Conservation (phyloP, 352 stramenopile species). For the Phytophthora ohioensis region DNA sequence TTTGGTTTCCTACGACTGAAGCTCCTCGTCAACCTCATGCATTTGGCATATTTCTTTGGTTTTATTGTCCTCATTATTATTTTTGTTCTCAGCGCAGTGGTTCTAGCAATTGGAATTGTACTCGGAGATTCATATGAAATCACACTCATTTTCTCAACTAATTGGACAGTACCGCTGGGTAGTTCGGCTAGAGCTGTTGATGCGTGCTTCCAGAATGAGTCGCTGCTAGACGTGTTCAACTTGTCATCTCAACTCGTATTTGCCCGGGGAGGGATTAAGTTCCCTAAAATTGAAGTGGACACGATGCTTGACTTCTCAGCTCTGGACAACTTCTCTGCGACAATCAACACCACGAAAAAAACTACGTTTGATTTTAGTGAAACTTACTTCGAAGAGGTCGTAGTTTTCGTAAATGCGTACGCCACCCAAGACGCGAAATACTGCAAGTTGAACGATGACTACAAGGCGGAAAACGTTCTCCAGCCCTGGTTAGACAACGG, state of each 20-base stretch:
- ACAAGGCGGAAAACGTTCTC: constrained; percentile 41
- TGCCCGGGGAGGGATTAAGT: constrained; percentile 56
- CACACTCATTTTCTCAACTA: constrained; percentile 46
- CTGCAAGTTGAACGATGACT: constrained; percentile 39
- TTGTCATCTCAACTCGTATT: constrained; percentile 59
- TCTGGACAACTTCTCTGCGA: constrained; percentile 46
- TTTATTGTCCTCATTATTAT: constrained; percentile 68
- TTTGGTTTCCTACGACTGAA: constrained; percentile 63
- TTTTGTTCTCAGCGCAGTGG: constrained; percentile 58
- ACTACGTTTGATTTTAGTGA: constrained; percentile 41
- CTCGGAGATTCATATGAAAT: constrained; percentile 67
- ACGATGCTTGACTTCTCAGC: constrained; percentile 58
- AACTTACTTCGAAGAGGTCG: constrained; percentile 23
- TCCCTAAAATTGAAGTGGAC: constrained; percentile 46
- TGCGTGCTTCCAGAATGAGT: constrained; percentile 68
- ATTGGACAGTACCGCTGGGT: constrained; percentile 66
- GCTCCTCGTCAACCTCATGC: constrained; percentile 66
- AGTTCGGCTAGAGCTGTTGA: constrained; percentile 52
- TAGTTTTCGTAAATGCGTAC: constrained; percentile 43
- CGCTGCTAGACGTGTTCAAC: constrained; percentile 64
- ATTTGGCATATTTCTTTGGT: constrained; percentile 68
- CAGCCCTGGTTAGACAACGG: constrained; percentile 49
- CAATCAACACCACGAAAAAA: constrained; percentile 34
- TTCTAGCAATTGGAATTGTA: constrained; percentile 62
- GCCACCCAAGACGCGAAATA: constrained; percentile 22